Base-by-base conservation (phyloP, 495 filamentous ascomycete genomes). In the Trichocladium antarcticum region DNA sequence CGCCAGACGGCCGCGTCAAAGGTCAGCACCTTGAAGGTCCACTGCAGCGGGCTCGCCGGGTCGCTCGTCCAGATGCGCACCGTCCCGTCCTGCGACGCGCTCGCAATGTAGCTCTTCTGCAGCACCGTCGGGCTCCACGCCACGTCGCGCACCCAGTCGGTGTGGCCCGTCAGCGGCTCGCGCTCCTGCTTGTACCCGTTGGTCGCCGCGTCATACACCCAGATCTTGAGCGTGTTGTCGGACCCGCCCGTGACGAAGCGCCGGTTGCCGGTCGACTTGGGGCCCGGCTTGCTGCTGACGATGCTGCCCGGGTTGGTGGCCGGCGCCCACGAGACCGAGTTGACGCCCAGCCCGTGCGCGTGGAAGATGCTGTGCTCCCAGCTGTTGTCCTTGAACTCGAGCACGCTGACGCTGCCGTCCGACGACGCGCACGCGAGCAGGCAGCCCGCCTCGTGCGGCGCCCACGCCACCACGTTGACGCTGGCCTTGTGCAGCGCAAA, bases 111-210 rank as follows among this genome's bases (percentile, higher is more conserved):
- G 38, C 79, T 82, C 75, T 94, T 97, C 60, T 85, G 83, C 50
- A 97, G 74, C 38, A 97, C 84, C 46, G 86, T 93, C 6, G 92
- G 92, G 38, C 83, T 84, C 93, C 93, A 97, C 12, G 90, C 87
- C 7, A 99, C 92, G 63, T 99, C 93, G 40, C 92, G 84, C 42
- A 99, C 92, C 92, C 92, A 99, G 72, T 97, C 92, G 0, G 80
- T 82, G 66, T 99, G 92, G 55, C 92, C 92, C 5, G 68, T 60
- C 45, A 82, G 74, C 56, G 77, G 70, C 50, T 74, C 70, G 22
- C 71, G 57, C 58, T 79, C 75, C 48, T 65, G 63, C 62, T 74
- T 74, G 64, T 77, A 79, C 19, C 47, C 56, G 60, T 73, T 72
- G 7, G 63, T 58, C 10, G 69, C 62, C 8, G 67, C 54, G 54